Base-by-base conservation (phyloP, 2,329 filamentous ascomycete genomes). In the Gliomastix tumulicola region DNA sequence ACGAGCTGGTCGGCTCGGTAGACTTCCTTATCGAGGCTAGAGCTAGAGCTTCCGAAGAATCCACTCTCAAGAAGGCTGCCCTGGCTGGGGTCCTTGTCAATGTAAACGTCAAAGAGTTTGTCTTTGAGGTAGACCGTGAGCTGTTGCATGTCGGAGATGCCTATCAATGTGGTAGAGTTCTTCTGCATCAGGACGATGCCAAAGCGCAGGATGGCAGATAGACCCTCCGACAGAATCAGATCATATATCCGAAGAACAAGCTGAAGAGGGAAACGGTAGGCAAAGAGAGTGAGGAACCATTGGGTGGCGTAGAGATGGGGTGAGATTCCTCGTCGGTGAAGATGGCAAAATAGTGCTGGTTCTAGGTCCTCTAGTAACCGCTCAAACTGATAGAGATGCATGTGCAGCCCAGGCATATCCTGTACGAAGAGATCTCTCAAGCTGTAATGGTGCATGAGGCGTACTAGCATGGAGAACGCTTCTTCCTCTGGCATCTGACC, bases 261-360 rank as follows among this genome's bases (percentile, higher is more conserved):
- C 55, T 98, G 92, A 7, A 98, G 72, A 8, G 92, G 92, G 59
- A 98, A 98, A 30, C 94, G 85, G 59, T 98, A 98, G 21, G 90
- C 88, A 55, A 98, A 98, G n/a, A 98, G 72, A 0, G 92, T 98
- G 34, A 98, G 74, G 62, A 98, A 98, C 92, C 92, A 98, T 59
- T 98, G 92, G 0, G 92, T 98, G 31, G 92, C 92, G 56, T 98
- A 98, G 8, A 98, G 72, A 54, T 95, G 88, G 1, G 92, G 84
- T 8, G 84, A 84, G 37, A 98, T 92, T 45, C 87, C 82, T 38
- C 85, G 79, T 40, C 92, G 82, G 52, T 86, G 85, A 38, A 98
- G 76, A 59, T 98, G 92, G 56, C 90, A 96, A 62, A 94, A 96
- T 7, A 98, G 68, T 3, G 89, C 89, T 3, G 94, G 92, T 55